phyloP scores from a whole-genome alignment of 495 filamentous ascomycete genomes.

The Penicillium maclennaniae region DNA sequence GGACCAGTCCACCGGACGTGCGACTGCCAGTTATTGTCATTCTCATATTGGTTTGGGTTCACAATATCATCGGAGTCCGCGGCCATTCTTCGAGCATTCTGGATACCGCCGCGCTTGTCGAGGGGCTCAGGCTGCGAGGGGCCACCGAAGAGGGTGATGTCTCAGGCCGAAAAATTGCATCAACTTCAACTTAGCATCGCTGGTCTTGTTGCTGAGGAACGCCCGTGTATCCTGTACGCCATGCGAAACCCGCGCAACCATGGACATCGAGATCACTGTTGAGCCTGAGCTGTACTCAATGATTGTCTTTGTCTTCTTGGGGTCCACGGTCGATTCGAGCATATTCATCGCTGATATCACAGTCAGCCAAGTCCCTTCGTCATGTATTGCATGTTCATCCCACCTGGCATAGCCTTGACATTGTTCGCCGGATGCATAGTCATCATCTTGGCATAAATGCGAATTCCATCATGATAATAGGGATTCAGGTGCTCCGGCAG shows the following conservation, averaged over 20 bases:
- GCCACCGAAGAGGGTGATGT: constrained; percentile 54
- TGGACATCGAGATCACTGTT: constrained; percentile 57
- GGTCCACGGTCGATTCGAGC: constrained; percentile 42
- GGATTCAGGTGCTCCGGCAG: constrained; percentile 55
- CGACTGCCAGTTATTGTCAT: constrained; percentile 56
- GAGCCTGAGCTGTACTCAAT: constrained; percentile 62
- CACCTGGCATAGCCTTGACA: constrained; percentile 60
- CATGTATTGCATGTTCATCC: constrained; percentile 7
- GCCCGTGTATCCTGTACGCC: constrained; percentile 51
- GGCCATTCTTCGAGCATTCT: constrained; percentile 39
- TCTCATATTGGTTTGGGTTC: constrained; percentile 59
- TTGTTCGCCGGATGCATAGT: constrained; percentile 60
- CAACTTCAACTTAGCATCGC: constrained; percentile 46
- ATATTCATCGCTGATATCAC: constrained; percentile 48
- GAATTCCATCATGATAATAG: constrained; percentile 51
- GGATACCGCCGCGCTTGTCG: constrained; percentile 53
- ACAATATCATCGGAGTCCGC: constrained; percentile 36
- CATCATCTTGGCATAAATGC: constrained; percentile 64
- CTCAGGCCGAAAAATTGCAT: constrained; percentile 59
- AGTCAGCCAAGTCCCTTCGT: not conserved
- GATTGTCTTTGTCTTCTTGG: constrained; percentile 46
- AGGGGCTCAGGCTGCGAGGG: constrained; percentile 54
- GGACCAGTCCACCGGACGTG: constrained; percentile 59
- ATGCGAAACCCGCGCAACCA: constrained; percentile 52
- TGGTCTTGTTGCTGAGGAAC: constrained; percentile 59